phyloP scores from a whole-genome alignment of 306 rosid genomes.

The Macrotyloma uniflorum region DNA sequence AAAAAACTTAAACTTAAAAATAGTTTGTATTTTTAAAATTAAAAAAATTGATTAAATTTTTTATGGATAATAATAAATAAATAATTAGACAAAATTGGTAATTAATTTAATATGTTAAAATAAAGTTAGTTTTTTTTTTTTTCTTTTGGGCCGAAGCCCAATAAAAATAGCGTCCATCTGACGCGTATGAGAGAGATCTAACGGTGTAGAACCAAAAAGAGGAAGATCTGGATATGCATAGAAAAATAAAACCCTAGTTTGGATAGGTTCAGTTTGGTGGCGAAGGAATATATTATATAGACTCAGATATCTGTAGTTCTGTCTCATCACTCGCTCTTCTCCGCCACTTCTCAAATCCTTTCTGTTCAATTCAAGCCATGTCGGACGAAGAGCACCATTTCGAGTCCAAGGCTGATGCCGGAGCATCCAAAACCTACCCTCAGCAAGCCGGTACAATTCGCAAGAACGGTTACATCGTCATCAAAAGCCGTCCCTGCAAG shows the following conservation, averaged over 20 bases:
- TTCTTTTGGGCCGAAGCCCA: constrained; percentile 33
- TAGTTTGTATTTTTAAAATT: no score
- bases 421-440: constrained; percentile 79
- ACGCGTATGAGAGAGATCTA: constrained; percentile 16
- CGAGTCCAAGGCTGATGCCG: constrained; percentile 81
- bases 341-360: neutral
- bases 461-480: constrained; percentile 75
- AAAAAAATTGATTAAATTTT: no score
- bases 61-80: no score
- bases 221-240: neutral
- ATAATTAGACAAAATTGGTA: no score
- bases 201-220: neutral
- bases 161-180: neutral
- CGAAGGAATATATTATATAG: neutral
- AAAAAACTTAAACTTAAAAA: no score
- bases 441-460: constrained; percentile 88
- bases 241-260: constrained; percentile 43
- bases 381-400: constrained; percentile 84
- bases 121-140: no score
- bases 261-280: neutral
- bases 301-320: no score
- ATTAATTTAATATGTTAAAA: no score
- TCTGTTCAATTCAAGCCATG: constrained; percentile 20
- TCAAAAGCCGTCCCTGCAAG: constrained; percentile 79
- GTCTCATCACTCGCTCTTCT: neutral